Conservation (phyloP, 2,329 filamentous ascomycete genomes). For the Fusarium tjaetaba region DNA sequence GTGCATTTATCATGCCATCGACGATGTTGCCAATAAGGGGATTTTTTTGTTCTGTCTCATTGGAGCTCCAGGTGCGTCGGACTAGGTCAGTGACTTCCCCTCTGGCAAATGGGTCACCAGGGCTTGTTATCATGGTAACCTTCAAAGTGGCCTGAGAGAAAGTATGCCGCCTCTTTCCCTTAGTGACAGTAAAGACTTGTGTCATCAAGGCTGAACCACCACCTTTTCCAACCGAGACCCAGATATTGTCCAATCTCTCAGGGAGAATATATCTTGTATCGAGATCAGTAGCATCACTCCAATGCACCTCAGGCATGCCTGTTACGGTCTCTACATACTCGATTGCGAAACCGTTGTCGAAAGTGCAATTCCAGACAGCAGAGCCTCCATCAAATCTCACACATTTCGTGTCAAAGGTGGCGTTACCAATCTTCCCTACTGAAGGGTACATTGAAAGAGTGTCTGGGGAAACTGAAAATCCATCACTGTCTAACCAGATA, state of each 20-base stretch:
- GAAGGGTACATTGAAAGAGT: neutral
- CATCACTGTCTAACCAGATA: slow-evolving; percentile 23
- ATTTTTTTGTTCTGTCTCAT: neutral
- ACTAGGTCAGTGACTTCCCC: slow-evolving; percentile 14
- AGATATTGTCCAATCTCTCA: slow-evolving; percentile 29
- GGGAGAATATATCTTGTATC: slow-evolving; percentile 25
- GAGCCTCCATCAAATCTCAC: neutral
- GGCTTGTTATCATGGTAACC: slow-evolving; percentile 19
- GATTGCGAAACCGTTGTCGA: slow-evolving; percentile 4
- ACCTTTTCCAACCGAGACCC: slow-evolving; percentile 14
- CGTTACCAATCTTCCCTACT: neutral
- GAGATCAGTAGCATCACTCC: slow-evolving; percentile 2
- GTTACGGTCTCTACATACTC: neutral
- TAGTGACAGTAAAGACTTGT: slow-evolving; percentile 31
- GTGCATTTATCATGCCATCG: slow-evolving; percentile 15
- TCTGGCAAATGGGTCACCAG: neutral
- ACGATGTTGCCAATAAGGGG: slow-evolving; percentile 5
- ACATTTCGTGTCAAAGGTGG: neutral
- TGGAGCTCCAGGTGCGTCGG: slow-evolving; percentile 7
- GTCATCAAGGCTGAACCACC: slow-evolving; percentile 27
- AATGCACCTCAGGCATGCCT: slow-evolving; percentile 28
- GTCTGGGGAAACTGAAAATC: slow-evolving; percentile 25
- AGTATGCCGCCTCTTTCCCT: slow-evolving; percentile 7
- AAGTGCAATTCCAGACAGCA: slow-evolving; percentile 28
- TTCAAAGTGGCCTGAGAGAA: slow-evolving; percentile 11